Conservation (phyloP, 2,329 filamentous ascomycete species). For the Dactylellina parvicollis region DNA sequence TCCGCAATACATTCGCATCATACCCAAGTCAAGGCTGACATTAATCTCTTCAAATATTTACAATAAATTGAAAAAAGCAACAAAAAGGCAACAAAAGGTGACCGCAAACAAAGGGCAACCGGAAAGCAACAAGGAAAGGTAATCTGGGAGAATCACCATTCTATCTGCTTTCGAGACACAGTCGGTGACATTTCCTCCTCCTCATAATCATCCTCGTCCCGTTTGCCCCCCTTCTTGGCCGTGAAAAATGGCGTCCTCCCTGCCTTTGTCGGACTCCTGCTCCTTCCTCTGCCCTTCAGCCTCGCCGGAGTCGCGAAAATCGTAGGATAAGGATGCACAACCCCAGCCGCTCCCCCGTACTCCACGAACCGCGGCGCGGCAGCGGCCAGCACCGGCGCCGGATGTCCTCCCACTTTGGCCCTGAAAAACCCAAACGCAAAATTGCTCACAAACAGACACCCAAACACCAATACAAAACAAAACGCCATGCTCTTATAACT, state of each 20-base stretch:
- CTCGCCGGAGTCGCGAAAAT: constrained; percentile 42
- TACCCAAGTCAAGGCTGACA: too few species aligned
- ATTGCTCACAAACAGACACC: constrained; percentile 69
- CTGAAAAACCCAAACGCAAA: constrained; percentile 65
- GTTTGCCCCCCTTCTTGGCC: constrained; percentile 21
- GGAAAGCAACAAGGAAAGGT: background rate
- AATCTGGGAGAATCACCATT: background rate
- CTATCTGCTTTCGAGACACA: constrained; percentile 12
- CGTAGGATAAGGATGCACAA: constrained; percentile 33
- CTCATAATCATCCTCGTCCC: background rate
- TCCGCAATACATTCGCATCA: too few species aligned
- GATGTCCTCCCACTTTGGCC: constrained; percentile 53
- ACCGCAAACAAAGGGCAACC: background rate
- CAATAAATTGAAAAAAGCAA: background rate
- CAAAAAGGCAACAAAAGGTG: too few species aligned
- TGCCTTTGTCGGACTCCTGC: constrained; percentile 35
- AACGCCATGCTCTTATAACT: constrained; percentile 81
- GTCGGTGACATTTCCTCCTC: constrained; percentile 35
- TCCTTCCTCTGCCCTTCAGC: constrained; percentile 16
- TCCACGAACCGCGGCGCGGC: constrained; percentile 54
- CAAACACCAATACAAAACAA: constrained; percentile 64
- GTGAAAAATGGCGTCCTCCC: constrained; percentile 48
- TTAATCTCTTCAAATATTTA: too few species aligned
- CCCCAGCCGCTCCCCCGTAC: constrained; percentile 35
- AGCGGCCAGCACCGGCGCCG: constrained; percentile 55